Evolutionary conservation across 2,329 filamentous ascomycete species (phyloP).

Genomic region (Colletotrichum viniferum): DNA sequence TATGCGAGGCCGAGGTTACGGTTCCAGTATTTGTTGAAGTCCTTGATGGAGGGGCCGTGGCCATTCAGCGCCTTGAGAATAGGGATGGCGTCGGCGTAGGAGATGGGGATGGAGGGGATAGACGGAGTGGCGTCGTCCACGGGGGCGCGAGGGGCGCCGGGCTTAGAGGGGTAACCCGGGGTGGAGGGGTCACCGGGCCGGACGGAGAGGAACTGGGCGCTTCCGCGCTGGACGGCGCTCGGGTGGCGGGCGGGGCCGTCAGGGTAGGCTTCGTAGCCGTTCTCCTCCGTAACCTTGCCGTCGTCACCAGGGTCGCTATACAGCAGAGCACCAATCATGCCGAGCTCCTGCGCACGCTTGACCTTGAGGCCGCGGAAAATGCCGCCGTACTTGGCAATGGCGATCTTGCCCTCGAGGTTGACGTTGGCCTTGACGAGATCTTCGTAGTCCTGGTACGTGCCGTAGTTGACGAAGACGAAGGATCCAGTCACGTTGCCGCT

Average conservation of each 20-base stretch:
- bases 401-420: slow-evolving; percentile 82
- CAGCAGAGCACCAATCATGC: slow-evolving; percentile 83
- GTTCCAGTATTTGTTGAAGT: slow-evolving; percentile 75
- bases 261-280: slow-evolving; percentile 81
- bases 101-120: slow-evolving; percentile 92
- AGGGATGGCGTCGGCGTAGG: slow-evolving; percentile 84
- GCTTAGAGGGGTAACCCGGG: slow-evolving; percentile 91
- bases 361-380: slow-evolving; percentile 92
- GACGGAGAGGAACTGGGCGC: slow-evolving; percentile 78
- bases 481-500: slow-evolving; percentile 88
- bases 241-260: slow-evolving; percentile 86
- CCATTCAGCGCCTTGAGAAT: slow-evolving; percentile 91
- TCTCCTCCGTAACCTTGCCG: slow-evolving; percentile 78
- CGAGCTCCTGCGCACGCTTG: slow-evolving; percentile 88
- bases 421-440: slow-evolving; percentile 79
- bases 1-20: slow-evolving; percentile 74
- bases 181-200: slow-evolving; percentile 80
- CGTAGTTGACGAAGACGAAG: slow-evolving; percentile 91
- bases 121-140: slow-evolving; percentile 74
- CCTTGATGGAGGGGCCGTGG: slow-evolving; percentile 76
- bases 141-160: slow-evolving; percentile 78
- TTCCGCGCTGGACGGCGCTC: slow-evolving; percentile 88
- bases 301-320: slow-evolving; percentile 93
- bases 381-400: slow-evolving; percentile 81
- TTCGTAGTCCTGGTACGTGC: slow-evolving; percentile 84